Base-by-base conservation (phyloP, 2,329 filamentous ascomycete species). In the Stagonosporopsis cucurbitacearum region DNA sequence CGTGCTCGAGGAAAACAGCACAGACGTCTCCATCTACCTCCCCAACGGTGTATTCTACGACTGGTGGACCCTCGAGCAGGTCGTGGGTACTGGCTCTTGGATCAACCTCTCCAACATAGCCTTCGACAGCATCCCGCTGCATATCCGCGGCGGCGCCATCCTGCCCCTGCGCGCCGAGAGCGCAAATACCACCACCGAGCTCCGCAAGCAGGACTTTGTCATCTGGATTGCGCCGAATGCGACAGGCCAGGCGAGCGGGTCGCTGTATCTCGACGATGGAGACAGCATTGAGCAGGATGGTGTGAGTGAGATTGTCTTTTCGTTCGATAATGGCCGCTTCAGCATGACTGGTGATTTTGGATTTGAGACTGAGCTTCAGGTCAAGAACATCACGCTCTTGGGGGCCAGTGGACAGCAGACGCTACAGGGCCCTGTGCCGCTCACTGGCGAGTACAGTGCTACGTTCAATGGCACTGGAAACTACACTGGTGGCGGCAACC, bases 241-340 rank as follows among this genome's bases (percentile, higher is more conserved):
- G 1, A 79, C 87, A 33, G 88, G 87, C 4, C 83, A 79, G n/a
- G 91, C 91, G 0, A 69, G 70, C 0, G 91, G 91, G 0, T 79
- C 80, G 43, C 78, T 95, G 45, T 94, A 93, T 70, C 76, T 94
- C 2, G 91, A 95, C 61, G 91, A 95, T 55, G 91, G 91, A 2
- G 85, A 86, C 45, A 86, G 83, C 13, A 62, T 92, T 47, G 77
- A 84, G 57, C 89, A 89, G 72, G 62, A 76, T 5, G 75, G 69
- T 0, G 85, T 81, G 11, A 85, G 82, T 2, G 75, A 83, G 47
- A 81, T 92, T 46, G 75, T 76, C 9, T 90, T 92, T 64, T 66
- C 72, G 13, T 92, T 87, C 68, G 76, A 80, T 48, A 74, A 82
- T 9, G 83, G 84, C 30, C 70, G 74, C 43, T 79, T 90, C 36